Evolutionary conservation across 768 basidiomycete genomes (phyloP).

Genomic region (Tricholoma flavovirens): DNA sequence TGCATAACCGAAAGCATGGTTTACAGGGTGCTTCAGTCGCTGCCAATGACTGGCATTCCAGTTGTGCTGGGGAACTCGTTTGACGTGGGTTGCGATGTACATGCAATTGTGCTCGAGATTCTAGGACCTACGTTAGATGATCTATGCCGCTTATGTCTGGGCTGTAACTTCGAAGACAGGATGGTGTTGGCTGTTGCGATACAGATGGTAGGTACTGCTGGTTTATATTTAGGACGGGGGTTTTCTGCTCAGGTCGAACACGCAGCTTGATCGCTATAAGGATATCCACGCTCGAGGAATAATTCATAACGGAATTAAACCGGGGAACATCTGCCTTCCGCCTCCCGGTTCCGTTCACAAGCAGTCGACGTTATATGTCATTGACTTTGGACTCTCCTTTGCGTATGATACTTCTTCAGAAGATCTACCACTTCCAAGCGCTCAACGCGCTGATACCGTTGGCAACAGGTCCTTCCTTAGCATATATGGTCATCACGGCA

Average conservation of each 20-base stretch:
- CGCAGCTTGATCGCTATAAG: conserved; percentile 22
- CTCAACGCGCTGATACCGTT: conserved; percentile 14
- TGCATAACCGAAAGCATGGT: conserved; percentile 20
- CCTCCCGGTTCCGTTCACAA: neutral
- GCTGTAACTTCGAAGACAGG: conserved; percentile 11
- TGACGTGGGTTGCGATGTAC: conserved; percentile 16
- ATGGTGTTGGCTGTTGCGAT: conserved; percentile 25
- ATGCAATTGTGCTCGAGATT: conserved; percentile 22
- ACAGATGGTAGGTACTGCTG: conserved; percentile 18
- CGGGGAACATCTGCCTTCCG: conserved; percentile 26
- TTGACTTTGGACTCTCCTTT: conserved; percentile 26
- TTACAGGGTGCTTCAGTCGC: conserved; percentile 13
- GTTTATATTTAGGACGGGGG: neutral
- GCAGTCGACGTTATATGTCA: conserved; percentile 15
- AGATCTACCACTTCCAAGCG: conserved; percentile 13
- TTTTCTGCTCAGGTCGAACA: neutral
- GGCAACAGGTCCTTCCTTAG: conserved; percentile 28
- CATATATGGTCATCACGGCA: conserved; percentile 25
- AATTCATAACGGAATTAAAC: conserved; percentile 29
- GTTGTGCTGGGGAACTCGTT: conserved; percentile 7
- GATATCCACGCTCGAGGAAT: conserved; percentile 21
- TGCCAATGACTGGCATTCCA: conserved; percentile 15
- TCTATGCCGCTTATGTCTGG: conserved; percentile 12
- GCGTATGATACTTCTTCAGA: conserved; percentile 7
- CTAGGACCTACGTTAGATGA: conserved; percentile 25